Evolutionary conservation across 306 rosid genomes (phyloP), one percentile per base, ranked within the genome.

Genomic region (Canavalia ensiformis): DNA sequence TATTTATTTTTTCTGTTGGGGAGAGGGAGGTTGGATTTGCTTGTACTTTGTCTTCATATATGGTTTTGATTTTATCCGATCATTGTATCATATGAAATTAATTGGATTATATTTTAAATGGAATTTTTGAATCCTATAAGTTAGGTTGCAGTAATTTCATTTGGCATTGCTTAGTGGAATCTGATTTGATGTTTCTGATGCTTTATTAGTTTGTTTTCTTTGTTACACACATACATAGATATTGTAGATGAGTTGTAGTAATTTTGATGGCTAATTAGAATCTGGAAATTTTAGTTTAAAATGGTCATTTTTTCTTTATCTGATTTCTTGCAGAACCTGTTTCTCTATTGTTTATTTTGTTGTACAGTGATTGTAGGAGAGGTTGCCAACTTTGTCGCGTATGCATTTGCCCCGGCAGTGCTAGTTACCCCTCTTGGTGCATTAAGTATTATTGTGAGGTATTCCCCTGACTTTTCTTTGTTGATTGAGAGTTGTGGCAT

Each of bases 401-500:
- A 94, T 81, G 98, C 97, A 44, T 94, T 92, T 89, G 94, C 98
- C 66, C 98, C 98, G 1, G 97, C 97, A 34, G 90, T 94, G 58
- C 91, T 94, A 18, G 98, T 94, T 72, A 92, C 98, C 34, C 98
- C 98, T 42, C 96, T 94, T 8, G 98, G 98, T n/a, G 98, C 98
- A 55, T 74, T 94, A 78, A 94, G 98, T 58, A 92, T 94, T 46
- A 94, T 94, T 8, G 89, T 94, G 63, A 94, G 98, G 98, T 92
- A 88, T 80, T 59, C 31, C 31, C 7, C 81, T 30, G 68, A 13
- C 10, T 75, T 88, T 83, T 68, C 47, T 54, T 72, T 54, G 54
- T 77, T 50, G 54, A 29, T 65, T 56, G 49, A 41, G 34, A 68
- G 55, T 80, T 60, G 37, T 18, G 55, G 47, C 11, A 18, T 2